phyloP scores from a whole-genome alignment of 306 rosid genomes.

The Prunus salicina region DNA sequence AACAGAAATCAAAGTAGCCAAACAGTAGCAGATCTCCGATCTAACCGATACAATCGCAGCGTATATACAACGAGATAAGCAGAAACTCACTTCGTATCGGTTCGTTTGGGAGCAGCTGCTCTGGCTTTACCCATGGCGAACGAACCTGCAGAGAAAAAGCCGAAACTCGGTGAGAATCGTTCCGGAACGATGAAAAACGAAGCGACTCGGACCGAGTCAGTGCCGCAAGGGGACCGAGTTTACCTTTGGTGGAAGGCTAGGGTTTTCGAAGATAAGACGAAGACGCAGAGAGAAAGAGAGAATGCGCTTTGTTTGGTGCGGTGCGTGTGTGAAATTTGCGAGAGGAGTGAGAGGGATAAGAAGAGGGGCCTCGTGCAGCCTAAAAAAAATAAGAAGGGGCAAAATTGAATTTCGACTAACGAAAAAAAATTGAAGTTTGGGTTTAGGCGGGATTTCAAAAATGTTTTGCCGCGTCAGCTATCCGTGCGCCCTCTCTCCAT shows the following conservation, averaged over 20 bases:
- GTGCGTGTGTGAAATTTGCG: conserved; percentile 21
- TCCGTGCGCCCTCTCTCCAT: conserved; percentile 34
- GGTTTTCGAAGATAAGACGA: background rate
- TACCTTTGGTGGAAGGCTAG: background rate
- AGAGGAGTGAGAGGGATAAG: conserved; percentile 41
- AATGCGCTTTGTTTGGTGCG: conserved; percentile 24
- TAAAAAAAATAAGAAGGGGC: background rate
- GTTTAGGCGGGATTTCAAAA: conserved; percentile 89
- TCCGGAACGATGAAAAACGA: background rate
- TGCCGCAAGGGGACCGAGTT: background rate
- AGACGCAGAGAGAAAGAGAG: background rate
- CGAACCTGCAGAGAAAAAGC: conserved; percentile 22
- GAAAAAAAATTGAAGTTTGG: conserved; percentile 56
- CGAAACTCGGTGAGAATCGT: background rate
- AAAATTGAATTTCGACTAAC: conserved; percentile 31
- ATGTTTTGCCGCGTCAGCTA: conserved; percentile 58
- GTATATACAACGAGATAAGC: background rate
- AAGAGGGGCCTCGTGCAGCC: conserved; percentile 36
- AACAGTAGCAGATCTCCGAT: conserved; percentile 10
- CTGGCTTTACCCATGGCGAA: conserved; percentile 64
- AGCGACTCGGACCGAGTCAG: conserved; percentile 20
- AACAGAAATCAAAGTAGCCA: background rate
- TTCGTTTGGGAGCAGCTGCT: conserved; percentile 43
- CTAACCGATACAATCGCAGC: background rate
- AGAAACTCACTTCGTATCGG: conserved; percentile 46